phyloP scores from a whole-genome alignment of 23 red algal species.

The Gracilaria gracilis region DNA sequence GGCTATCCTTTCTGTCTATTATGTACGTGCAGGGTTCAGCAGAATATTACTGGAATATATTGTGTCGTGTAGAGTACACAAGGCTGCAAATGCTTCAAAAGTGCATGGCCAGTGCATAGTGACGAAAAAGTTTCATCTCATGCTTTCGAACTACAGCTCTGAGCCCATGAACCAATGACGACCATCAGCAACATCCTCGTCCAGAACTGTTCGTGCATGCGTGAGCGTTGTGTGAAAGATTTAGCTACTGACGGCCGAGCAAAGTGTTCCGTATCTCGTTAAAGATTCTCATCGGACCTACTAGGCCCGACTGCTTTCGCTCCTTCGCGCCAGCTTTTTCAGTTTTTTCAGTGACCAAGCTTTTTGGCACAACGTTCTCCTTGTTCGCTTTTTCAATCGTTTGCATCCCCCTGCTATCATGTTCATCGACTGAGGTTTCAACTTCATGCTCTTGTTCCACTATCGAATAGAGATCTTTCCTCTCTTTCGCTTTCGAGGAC shows the following conservation, averaged over 20 bases:
- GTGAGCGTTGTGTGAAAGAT: neutral
- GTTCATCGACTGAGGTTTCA: neutral
- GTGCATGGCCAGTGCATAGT: too few species aligned
- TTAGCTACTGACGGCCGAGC: neutral
- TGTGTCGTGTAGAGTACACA: too few species aligned
- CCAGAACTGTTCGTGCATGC: neutral
- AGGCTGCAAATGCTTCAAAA: too few species aligned
- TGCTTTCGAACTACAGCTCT: too few species aligned
- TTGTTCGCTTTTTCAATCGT: neutral
- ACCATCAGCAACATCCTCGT: too few species aligned
- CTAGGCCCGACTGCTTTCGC: neutral
- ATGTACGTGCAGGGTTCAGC: too few species aligned
- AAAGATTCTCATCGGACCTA: conserved; percentile 28
- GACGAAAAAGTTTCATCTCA: too few species aligned
- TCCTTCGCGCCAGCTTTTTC: neutral
- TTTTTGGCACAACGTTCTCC: conserved; percentile 3
- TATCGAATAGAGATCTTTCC: conserved; percentile 1
- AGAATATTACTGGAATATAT: too few species aligned
- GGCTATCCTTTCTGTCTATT: too few species aligned
- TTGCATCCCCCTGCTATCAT: neutral
- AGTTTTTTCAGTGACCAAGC: neutral
- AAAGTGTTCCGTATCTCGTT: conserved; percentile 28
- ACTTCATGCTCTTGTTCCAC: neutral
- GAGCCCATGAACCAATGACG: too few species aligned
- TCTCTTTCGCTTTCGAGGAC: conserved; percentile 2